Evolutionary conservation across 768 basidiomycete species (phyloP).

Genomic region (Lepiota venenata): DNA sequence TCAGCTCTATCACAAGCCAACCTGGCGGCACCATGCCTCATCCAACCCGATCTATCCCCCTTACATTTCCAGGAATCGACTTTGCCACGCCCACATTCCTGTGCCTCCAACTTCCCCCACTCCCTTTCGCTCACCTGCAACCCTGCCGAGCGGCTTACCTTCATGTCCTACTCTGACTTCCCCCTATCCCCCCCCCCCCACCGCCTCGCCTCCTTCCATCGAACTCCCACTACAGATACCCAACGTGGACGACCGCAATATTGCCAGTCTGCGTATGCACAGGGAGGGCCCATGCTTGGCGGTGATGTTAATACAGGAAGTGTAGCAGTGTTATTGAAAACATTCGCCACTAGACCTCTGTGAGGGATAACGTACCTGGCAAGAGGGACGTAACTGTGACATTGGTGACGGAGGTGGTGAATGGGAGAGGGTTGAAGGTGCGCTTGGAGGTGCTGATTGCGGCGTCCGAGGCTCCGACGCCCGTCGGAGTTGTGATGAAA

Average conservation of each 20-base stretch:
- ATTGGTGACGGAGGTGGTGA: conserved; percentile 71
- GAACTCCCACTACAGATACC: conserved; percentile 77
- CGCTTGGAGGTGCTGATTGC: conserved; percentile 48
- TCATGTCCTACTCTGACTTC: conserved; percentile 86
- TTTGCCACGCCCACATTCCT: conserved; percentile 13
- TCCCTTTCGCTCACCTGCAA: conserved; percentile 42
- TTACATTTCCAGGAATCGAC: not conserved
- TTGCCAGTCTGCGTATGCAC: conserved; percentile 9
- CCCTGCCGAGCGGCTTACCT: conserved; percentile 72
- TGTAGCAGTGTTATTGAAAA: not conserved
- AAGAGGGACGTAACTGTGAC: conserved; percentile 38
- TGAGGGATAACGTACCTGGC: conserved; percentile 25
- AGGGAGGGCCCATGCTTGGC: not conserved
- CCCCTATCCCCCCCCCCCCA: conserved; percentile 74
- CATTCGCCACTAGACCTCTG: conserved; percentile 8
- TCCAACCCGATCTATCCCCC: not conserved
- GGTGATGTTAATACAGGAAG: not conserved
- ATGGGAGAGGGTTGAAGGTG: conserved; percentile 86
- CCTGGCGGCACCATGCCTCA: not conserved
- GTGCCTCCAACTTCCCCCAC: conserved; percentile 21
- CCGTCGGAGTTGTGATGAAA: too few species aligned
- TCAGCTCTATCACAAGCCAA: conserved; percentile 4
- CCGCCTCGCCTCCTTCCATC: conserved; percentile 50
- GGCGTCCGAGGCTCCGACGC: too few species aligned
- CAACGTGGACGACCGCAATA: conserved; percentile 44